These are phyloP conservation scores for Clavariopsis aquatica DNA, from an alignment of 495 filamentous ascomycete species.

Conservation along the genomic window DNA sequence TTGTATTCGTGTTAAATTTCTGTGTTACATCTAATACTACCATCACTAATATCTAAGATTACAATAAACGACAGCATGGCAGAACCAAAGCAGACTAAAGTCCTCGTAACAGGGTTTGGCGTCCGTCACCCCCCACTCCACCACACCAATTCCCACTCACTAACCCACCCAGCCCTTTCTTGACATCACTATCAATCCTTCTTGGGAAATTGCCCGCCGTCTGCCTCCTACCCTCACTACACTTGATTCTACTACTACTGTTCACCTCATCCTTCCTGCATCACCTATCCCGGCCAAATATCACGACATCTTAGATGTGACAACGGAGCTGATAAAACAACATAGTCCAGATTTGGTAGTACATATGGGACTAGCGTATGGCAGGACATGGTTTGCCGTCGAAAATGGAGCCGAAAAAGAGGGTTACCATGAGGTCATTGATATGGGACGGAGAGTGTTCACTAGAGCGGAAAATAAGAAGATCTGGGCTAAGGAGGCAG, in stretches of 20 bases:
- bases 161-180: slow-evolving; percentile 15
- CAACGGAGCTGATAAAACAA: slow-evolving; percentile 32
- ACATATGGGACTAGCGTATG: slow-evolving; percentile 40
- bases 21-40: no score
- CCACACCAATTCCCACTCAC: background rate
- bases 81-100: slow-evolving; percentile 13
- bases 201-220: slow-evolving; percentile 22
- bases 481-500: slow-evolving; percentile 37
- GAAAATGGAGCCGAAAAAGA: slow-evolving; percentile 38
- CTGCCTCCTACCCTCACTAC: slow-evolving; percentile 10
- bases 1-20: background rate
- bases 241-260: background rate
- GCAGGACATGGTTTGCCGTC: slow-evolving; percentile 36
- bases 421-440: slow-evolving; percentile 43
- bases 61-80: no score
- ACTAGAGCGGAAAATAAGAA: slow-evolving; percentile 39
- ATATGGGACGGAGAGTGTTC: slow-evolving; percentile 36
- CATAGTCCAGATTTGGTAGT: slow-evolving; percentile 39
- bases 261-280: slow-evolving; percentile 29
- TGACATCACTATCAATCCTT: slow-evolving; percentile 21
- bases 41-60: no score
- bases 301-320: slow-evolving; percentile 29
- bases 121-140: slow-evolving; percentile 13
- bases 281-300: slow-evolving; percentile 34
- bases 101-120: slow-evolving; percentile 41